Evolutionary conservation across 2,329 filamentous ascomycete genomes (phyloP), one percentile per base, ranked within the genome.

Genomic region (Neoascochyta sp.): DNA sequence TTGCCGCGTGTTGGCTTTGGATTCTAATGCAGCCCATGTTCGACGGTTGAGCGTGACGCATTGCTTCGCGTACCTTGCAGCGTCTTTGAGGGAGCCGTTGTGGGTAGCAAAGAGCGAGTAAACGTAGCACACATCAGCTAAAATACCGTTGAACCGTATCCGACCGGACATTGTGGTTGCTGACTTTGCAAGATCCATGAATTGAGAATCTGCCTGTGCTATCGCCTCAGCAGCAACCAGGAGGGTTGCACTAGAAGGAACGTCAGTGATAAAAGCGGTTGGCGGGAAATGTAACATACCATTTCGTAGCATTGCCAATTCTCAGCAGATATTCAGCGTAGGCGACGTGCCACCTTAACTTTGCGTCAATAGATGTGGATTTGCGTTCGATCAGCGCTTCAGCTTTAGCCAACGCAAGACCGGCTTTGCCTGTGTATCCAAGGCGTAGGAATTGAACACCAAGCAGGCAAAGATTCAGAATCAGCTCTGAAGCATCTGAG

Each of bases 261-360:
- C 11, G 34, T 59, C 31, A 58, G 45, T 21, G 14, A 13, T 9
- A 10, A n/a, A 9, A 4, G n/a, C 18, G 10, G 4, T 17, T n/a
- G n/a, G 13, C n/a, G 17, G n/a, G n/a, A n/a, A n/a, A n/a, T n/a
- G 7, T 6, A 9, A 14, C 46, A 46, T 53, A 65, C 63, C 70
- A 82, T 61, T 83, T 79, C 7, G 80, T 72, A 10, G 76, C 64
- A 27, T 80, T 78, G 7, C 82, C 83, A 9, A 81, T 74, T 2
- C 76, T 75, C 11, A 89, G 67, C 16, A 81, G 70, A 56, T 88
- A 87, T 56, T 94, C 86, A 1, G 84, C 80, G 39, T 81, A 79
- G 0, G 80, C 77, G 5, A 95, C 64, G 43, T 88, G 75, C 57
- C 83, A 83, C 18, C 70, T 67, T 9, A 82, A 45, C 16, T 58